Evolutionary conservation across 2,329 filamentous ascomycete genomes (phyloP).

Genomic region (Claviceps sp.): DNA sequence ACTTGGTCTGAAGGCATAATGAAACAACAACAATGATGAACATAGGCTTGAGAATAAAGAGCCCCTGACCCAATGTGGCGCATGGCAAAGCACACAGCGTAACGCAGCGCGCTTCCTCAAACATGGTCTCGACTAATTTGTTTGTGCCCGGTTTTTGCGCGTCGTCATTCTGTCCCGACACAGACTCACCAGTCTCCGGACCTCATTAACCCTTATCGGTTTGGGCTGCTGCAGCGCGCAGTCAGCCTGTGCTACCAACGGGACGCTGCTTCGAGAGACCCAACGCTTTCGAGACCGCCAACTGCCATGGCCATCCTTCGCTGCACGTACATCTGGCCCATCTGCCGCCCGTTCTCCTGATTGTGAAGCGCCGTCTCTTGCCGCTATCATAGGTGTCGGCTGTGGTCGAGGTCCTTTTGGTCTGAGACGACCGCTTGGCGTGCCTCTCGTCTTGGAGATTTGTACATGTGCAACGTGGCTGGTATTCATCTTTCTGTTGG

Average conservation of each 20-base stretch:
- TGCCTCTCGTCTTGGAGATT: neutral
- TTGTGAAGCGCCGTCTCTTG: neutral
- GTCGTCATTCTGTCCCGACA: conserved; percentile 14
- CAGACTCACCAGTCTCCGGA: conserved; percentile 17
- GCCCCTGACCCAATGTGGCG: too few species aligned
- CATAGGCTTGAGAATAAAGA: too few species aligned
- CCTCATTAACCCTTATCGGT: conserved; percentile 17
- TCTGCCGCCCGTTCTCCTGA: neutral
- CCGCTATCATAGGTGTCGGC: neutral
- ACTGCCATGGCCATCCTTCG: neutral
- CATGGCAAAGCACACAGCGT: neutral
- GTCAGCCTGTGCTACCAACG: conserved; percentile 14
- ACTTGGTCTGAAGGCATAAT: too few species aligned
- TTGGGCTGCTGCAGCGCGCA: conserved; percentile 19
- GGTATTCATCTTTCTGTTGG: neutral
- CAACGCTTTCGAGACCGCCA: conserved; percentile 9
- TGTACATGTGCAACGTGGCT: conserved; percentile 1
- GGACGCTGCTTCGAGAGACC: conserved; percentile 10
- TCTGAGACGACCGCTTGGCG: neutral
- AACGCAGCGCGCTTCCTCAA: neutral
- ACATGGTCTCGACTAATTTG: conserved; percentile 7
- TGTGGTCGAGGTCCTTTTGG: conserved; percentile 1
- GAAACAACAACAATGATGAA: too few species aligned
- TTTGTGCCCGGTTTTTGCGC: conserved; percentile 10
- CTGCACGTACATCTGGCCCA: neutral